Evolutionary conservation across 768 basidiomycete species (phyloP).

Genomic region (Lentinula edodes): DNA sequence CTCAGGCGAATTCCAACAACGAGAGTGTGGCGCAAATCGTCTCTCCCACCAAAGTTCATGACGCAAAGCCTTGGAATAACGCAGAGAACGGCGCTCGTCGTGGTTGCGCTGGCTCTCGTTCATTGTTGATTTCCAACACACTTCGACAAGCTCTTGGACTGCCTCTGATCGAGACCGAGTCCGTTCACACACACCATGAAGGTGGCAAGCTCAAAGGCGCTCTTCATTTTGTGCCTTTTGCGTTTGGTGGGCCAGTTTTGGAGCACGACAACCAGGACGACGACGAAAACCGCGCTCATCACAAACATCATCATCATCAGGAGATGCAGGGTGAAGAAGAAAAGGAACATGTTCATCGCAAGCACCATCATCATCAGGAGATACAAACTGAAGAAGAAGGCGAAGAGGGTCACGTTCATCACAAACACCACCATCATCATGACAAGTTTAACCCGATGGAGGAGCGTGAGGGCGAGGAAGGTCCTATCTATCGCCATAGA

Average conservation of each 20-base stretch:
- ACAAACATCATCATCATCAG: slow-evolving; percentile 30
- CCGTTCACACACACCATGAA: slow-evolving; percentile 7
- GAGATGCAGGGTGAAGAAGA: slow-evolving; percentile 14
- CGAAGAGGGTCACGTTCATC: not conserved
- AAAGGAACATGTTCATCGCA: slow-evolving; percentile 15
- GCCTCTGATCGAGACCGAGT: slow-evolving; percentile 33
- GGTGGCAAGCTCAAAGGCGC: slow-evolving; percentile 8
- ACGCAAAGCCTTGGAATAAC: not conserved
- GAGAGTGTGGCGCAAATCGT: not conserved
- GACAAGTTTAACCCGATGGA: slow-evolving; percentile 5
- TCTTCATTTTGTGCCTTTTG: slow-evolving; percentile 8
- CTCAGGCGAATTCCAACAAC: not conserved
- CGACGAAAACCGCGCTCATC: slow-evolving; percentile 12
- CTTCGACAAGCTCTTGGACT: slow-evolving; percentile 54
- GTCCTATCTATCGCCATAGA: slow-evolving; percentile 12
- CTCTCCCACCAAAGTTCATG: not conserved
- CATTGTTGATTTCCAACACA: slow-evolving; percentile 30
- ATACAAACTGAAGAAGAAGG: slow-evolving; percentile 12
- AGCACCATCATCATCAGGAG: slow-evolving; percentile 29
- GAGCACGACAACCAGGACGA: slow-evolving; percentile 9
- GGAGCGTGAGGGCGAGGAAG: not conserved
- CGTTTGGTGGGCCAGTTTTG: slow-evolving; percentile 5
- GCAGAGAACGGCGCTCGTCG: not conserved
- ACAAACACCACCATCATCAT: not conserved
- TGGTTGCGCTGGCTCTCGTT: slow-evolving; percentile 1